A percentile compares a stretch with the other conserved stretches of the same genome.
Evolutionary conservation across 192 early-diverging fungal genomes (phyloP).

Genomic region (Backusella liffmaniae): DNA sequence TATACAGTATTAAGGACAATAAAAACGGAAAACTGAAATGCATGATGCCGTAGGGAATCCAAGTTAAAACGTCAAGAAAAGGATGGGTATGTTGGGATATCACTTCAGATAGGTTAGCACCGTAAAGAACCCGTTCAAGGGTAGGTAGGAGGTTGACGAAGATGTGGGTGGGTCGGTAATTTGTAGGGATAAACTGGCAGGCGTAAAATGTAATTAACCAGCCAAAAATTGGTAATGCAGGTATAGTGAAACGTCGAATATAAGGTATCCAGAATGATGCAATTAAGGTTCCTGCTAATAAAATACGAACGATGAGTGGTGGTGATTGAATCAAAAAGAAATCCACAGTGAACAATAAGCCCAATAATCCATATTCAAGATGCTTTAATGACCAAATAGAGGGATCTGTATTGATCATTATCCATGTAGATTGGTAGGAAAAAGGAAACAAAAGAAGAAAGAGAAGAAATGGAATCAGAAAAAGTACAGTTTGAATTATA

Average conservation of each 20-base stretch:
- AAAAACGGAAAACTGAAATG: slow-evolving; percentile 65
- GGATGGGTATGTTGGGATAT: slow-evolving; percentile 47
- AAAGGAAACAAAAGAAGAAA: background rate
- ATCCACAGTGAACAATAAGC: slow-evolving; percentile 37
- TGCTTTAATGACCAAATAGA: slow-evolving; percentile 42
- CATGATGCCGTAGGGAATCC: slow-evolving; percentile 69
- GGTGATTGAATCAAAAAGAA: slow-evolving; percentile 46
- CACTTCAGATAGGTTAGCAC: slow-evolving; percentile 58
- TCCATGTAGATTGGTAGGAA: background rate
- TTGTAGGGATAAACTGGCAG: slow-evolving; percentile 48
- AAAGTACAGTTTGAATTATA: background rate
- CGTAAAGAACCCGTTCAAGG: slow-evolving; percentile 64
- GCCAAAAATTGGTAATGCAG: slow-evolving; percentile 48
- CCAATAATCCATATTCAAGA: slow-evolving; percentile 46
- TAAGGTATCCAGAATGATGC: slow-evolving; percentile 31
- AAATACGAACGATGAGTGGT: slow-evolving; percentile 15
- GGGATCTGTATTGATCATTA: background rate
- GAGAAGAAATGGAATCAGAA: background rate
- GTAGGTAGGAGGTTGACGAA: slow-evolving; percentile 63
- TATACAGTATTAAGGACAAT: slow-evolving; percentile 43
- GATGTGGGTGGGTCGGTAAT: slow-evolving; percentile 53
- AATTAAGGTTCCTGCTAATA: slow-evolving; percentile 2
- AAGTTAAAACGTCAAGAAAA: slow-evolving; percentile 58
- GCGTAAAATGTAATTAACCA: slow-evolving; percentile 56
- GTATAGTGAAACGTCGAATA: slow-evolving; percentile 47